These are phyloP conservation scores for Psidium friedrichsthalianum DNA, from an alignment of 345 rosid genomes.

Conservation along the genomic window DNA sequence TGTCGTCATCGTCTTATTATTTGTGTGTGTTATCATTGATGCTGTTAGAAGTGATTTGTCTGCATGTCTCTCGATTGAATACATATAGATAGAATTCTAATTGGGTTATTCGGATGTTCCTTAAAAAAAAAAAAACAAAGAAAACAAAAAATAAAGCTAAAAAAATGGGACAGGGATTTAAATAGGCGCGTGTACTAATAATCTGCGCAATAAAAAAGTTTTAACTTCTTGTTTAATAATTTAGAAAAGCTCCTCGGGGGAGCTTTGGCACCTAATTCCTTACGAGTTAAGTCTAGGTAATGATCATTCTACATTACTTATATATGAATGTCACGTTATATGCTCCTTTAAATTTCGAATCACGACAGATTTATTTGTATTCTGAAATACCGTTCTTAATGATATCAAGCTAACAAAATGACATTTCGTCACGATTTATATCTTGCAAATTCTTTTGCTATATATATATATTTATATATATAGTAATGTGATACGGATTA, in stretches of 20 bases:
- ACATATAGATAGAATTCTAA: background rate
- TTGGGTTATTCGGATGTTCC: background rate
- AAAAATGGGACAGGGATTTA: background rate
- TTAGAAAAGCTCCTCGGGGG: background rate
- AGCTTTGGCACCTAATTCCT: background rate
- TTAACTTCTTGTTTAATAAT: background rate
- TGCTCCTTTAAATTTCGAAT: rapidly evolving
- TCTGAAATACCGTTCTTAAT: background rate
- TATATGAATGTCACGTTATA: background rate
- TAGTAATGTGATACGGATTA: no score
- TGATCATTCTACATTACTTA: background rate
- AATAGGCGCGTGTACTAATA: background rate
- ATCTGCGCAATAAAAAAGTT: no score
- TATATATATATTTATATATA: no score
- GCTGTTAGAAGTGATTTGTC: background rate
- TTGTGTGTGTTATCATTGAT: background rate
- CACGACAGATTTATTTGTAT: background rate
- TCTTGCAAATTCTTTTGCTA: no score
- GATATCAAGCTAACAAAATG: no score
- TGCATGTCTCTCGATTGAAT: background rate
- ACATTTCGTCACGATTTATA: no score
- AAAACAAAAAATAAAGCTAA: no score
- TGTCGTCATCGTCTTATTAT: background rate
- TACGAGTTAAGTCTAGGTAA: no score
- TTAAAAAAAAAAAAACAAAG: no score